Evolutionary conservation across 345 rosid species (phyloP).

Genomic region (Trapa bicornis): DNA sequence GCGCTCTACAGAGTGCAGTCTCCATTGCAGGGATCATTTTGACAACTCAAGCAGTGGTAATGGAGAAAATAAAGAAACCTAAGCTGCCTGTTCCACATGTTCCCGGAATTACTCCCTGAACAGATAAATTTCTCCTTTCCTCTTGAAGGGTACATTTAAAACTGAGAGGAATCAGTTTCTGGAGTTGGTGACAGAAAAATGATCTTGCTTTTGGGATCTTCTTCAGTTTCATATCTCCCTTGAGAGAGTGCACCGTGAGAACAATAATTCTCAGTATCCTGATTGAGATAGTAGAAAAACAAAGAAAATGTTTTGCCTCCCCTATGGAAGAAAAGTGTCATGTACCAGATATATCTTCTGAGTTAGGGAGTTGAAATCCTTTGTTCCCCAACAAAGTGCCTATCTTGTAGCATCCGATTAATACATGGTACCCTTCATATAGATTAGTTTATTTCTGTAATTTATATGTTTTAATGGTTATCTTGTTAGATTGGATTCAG

Average conservation of each 20-base stretch:
- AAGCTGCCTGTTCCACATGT: constrained; percentile 57
- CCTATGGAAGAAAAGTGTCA: neutral
- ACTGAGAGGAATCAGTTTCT: neutral
- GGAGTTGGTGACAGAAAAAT: neutral
- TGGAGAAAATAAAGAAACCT: constrained; percentile 51
- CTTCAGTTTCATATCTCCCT: neutral
- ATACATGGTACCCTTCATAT: neutral
- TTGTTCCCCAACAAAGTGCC: neutral
- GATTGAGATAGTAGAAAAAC: neutral
- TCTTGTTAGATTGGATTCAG: too few relatives aligned
- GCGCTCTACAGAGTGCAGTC: constrained; percentile 72
- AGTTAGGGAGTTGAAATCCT: neutral
- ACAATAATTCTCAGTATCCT: neutral
- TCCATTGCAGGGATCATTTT: constrained; percentile 68
- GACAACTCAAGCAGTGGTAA: constrained; percentile 76
- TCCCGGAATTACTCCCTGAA: constrained; percentile 58
- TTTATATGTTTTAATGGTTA: too few relatives aligned
- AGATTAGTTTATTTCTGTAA: neutral
- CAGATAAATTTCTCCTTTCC: neutral
- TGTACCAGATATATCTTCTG: neutral
- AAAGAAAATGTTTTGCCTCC: neutral
- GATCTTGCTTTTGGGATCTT: neutral
- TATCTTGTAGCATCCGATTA: neutral
- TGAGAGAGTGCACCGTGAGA: neutral
- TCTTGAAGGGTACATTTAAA: neutral